Evolutionary conservation across 1,284 basidiomycete genomes (phyloP).

Genomic region (Meira miltonrushii): DNA sequence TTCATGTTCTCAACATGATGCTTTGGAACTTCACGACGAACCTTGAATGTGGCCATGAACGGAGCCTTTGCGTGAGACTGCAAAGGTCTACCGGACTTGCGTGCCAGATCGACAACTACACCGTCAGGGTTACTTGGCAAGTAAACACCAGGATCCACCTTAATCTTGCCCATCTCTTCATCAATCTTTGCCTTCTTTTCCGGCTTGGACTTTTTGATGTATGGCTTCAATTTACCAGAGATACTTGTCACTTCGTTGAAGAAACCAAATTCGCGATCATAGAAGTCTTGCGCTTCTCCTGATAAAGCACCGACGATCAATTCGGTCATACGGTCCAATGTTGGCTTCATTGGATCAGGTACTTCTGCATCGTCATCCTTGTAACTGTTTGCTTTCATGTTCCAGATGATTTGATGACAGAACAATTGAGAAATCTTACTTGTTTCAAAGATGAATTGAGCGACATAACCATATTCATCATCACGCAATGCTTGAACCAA

Average conservation of each 20-base stretch:
- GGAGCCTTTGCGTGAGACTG: conserved; percentile 99
- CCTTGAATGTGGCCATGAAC: conserved; percentile 99
- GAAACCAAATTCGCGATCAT: conserved; percentile 91
- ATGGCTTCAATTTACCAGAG: conserved; percentile 94
- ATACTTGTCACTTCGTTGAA: conserved; percentile 96
- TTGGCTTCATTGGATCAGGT: conserved; percentile 89
- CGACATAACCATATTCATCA: conserved; percentile 76
- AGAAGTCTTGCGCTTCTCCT: conserved; percentile 84
- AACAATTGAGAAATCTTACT: conserved; percentile 95
- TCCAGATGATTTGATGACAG: conserved; percentile 99
- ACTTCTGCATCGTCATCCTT: conserved; percentile 71
- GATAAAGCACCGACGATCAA: conserved; percentile 78
- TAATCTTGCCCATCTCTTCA: conserved; percentile 96
- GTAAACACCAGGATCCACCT: conserved; percentile 88
- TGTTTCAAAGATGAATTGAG: conserved; percentile 92
- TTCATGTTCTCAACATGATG: conserved; percentile 32
- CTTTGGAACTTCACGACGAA: conserved; percentile 53
- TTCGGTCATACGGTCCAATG: conserved; percentile 79
- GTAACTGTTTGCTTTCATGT: conserved; percentile 98
- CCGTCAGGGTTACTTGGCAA: conserved; percentile 97
- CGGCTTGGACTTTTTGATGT: conserved; percentile 86
- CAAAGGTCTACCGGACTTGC: conserved; percentile 88
- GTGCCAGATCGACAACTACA: conserved; percentile 89
- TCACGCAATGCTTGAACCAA: conserved; percentile 88
- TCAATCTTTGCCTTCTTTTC: conserved; percentile 99